These are phyloP conservation scores for Penicillium manginii DNA, from an alignment of 495 filamentous ascomycete species.

Conservation along the genomic window DNA sequence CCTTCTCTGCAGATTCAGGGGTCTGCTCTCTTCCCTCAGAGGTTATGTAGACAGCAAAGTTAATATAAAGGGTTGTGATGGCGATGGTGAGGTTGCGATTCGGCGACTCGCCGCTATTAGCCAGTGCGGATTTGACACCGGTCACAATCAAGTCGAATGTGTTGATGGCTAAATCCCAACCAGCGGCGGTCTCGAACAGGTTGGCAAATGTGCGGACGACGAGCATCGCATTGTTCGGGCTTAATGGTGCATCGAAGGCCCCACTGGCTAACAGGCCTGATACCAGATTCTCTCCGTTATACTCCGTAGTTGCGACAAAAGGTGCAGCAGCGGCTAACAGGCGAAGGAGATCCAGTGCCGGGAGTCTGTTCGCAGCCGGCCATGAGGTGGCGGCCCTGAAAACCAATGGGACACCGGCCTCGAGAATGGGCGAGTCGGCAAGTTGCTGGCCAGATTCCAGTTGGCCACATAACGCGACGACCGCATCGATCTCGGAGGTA, in stretches of 20 bases:
- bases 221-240: conserved; percentile 84
- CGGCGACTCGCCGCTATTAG: conserved; percentile 48
- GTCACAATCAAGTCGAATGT: conserved; percentile 62
- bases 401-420: conserved; percentile 58
- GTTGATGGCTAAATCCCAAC: conserved; percentile 62
- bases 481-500: conserved; percentile 63
- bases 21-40: conserved; percentile 34
- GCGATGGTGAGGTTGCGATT: conserved; percentile 85
- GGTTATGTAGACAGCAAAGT: conserved; percentile 72
- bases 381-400: conserved; percentile 72
- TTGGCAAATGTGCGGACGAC: conserved; percentile 82
- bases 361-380: conserved; percentile 77
- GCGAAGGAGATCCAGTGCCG: conserved; percentile 83
- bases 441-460: conserved; percentile 55
- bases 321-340: conserved; percentile 71
- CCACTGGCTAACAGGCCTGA: conserved; percentile 50
- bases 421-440: conserved; percentile 38
- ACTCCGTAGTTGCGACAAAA: conserved; percentile 60
- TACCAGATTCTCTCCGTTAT: conserved; percentile 56
- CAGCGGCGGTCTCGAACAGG: conserved; percentile 75
- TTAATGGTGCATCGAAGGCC: conserved; percentile 58
- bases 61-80: conserved; percentile 79
- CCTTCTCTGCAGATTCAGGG: conserved; percentile 57
- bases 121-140: conserved; percentile 49
- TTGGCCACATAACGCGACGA: conserved; percentile 57